A percentile compares a stretch with the other conserved stretches of the same genome.
Conservation (phyloP, 306 rosid species). For the Purshia tridentata region DNA sequence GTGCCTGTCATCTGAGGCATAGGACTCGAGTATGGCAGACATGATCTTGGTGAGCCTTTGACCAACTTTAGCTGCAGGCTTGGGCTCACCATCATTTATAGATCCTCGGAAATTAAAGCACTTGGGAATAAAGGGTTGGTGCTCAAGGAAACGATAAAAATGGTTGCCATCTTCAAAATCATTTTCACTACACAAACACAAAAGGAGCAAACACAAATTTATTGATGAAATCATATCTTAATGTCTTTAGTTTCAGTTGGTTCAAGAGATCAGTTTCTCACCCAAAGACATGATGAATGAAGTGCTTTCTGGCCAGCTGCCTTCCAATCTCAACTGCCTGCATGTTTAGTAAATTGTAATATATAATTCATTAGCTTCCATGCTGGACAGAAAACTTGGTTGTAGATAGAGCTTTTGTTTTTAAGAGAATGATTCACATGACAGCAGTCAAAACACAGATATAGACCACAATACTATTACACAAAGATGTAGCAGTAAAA, state of each 20-base stretch:
- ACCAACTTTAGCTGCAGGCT: conserved; percentile 55
- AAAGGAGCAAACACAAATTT: conserved; percentile 8
- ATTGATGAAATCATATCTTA: background rate
- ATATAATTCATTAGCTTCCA: conserved; percentile 15
- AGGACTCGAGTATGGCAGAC: conserved; percentile 89
- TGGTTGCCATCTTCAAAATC: conserved; percentile 84
- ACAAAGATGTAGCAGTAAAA: conserved; percentile 3
- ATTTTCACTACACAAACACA: conserved; percentile 57
- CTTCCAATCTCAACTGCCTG: conserved; percentile 88
- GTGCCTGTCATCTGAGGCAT: conserved; percentile 68
- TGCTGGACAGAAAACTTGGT: background rate
- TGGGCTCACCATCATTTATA: conserved; percentile 61
- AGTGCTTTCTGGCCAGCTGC: conserved; percentile 67
- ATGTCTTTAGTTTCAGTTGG: conserved; percentile 8
- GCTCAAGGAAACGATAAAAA: conserved; percentile 86
- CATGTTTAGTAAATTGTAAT: conserved; percentile 2
- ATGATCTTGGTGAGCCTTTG: conserved; percentile 68
- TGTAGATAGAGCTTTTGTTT: background rate
- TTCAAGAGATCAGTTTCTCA: conserved; percentile 37
- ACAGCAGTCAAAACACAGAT: too few relatives aligned
- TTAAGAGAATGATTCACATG: background rate
- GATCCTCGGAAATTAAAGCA: conserved; percentile 73
- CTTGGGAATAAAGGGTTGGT: conserved; percentile 57
- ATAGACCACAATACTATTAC: background rate
- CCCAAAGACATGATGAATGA: conserved; percentile 92